phyloP scores from a whole-genome alignment of 2,329 filamentous ascomycete genomes.

The Teratosphaeria nubilosa region DNA sequence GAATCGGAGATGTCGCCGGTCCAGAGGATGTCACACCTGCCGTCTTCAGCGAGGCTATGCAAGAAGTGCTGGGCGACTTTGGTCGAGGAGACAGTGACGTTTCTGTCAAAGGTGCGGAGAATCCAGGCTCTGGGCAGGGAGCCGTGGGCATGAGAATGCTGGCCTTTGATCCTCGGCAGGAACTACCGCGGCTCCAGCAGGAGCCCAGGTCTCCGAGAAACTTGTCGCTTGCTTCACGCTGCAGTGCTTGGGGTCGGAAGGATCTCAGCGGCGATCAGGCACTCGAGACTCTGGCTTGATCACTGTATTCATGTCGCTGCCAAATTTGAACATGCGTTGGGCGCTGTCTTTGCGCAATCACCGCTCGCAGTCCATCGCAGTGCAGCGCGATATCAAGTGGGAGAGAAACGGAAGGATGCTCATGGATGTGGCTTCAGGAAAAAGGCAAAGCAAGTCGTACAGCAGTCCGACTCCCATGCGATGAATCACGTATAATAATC shows the following conservation, averaged over 20 bases:
- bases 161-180: slow-evolving; percentile 20
- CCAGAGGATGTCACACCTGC: slow-evolving; percentile 13
- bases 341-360: no score
- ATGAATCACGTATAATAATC: no score
- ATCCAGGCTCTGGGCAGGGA: background rate
- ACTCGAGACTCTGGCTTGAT: background rate
- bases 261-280: background rate
- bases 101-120: slow-evolving; percentile 1
- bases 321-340: background rate
- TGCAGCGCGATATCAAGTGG: no score
- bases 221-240: background rate
- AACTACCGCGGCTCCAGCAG: background rate
- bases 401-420: no score
- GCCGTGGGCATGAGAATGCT: slow-evolving; percentile 12
- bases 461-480: no score
- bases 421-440: no score
- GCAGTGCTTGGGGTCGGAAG: background rate
- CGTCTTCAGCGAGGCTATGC: slow-evolving; percentile 14
- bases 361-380: no score
- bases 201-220: background rate
- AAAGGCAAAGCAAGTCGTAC: no score
- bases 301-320: background rate
- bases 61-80: slow-evolving; percentile 11
- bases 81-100: slow-evolving; percentile 5
- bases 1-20: slow-evolving; percentile 18